Conservation (phyloP, 768 basidiomycete genomes). For the Hypsizygus marmoreus region DNA sequence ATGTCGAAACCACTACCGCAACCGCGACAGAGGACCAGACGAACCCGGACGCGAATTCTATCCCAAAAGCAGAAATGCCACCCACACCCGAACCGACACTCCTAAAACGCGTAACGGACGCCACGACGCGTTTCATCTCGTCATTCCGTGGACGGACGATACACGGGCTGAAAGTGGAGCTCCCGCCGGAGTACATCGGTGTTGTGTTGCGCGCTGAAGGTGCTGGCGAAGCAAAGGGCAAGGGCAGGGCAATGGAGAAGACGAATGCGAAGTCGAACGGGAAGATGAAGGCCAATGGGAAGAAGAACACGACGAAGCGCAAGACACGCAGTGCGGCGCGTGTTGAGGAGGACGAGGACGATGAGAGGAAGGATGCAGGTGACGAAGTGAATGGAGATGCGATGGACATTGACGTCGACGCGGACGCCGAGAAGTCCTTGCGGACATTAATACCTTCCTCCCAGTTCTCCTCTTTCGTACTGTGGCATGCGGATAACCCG, state of each 20-base stretch:
- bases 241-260: constrained; percentile 9
- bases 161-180: constrained; percentile 59
- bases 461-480: constrained; percentile 64
- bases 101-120: constrained; percentile 24
- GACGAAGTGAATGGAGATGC: too few species aligned
- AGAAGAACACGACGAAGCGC: constrained; percentile 20
- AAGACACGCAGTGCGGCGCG: constrained; percentile 28
- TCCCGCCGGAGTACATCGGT: constrained; percentile 72
- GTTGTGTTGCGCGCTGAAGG: constrained; percentile 51
- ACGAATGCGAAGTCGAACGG: constrained; percentile 12
- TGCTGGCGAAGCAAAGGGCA: constrained; percentile 9
- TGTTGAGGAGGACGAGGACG: constrained; percentile 21
- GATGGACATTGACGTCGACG: constrained; percentile 30
- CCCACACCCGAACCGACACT: constrained; percentile 7
- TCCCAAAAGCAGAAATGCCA: not conserved
- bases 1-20: not conserved
- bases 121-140: constrained; percentile 50
- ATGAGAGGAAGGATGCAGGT: constrained; percentile 26
- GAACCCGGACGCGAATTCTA: not conserved
- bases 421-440: constrained; percentile 24
- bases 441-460: constrained; percentile 48
- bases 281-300: constrained; percentile 10
- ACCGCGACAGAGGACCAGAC: not conserved
- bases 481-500: constrained; percentile 76
- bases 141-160: constrained; percentile 77